Base-by-base conservation (phyloP, 139 green algal species). In the Monoraphidium neglectum region DNA sequence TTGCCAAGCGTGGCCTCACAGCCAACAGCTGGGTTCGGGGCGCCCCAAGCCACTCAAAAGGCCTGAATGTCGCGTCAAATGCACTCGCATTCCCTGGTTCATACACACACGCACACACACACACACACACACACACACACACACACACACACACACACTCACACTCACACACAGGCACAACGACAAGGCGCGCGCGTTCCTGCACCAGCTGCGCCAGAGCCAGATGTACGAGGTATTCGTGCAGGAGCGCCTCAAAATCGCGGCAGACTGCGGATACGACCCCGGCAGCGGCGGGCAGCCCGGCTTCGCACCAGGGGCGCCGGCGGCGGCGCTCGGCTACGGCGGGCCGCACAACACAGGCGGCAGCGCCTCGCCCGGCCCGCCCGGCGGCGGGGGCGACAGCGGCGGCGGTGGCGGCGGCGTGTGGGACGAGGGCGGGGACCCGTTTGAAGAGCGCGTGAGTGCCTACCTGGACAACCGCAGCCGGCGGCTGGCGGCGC, bases 201-300 rank as follows among this genome's bases (percentile, higher is more conserved):
- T 93, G 30, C 26, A 61, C 1, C 21, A 76, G 47, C 84, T 95
- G 54, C 83, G 90, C 4, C 87, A 93, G 78, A 92, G 85, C 69
- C 90, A 95, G 87, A 77, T 95, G 87, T 94, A 87, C 54, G 86
- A 92, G 59, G 81, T 94, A 76, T 94, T 93, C 47, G 71, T 95
- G 8, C 84, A 83, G 28, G 88, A 95, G 79, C 81, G 91, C 21
- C 74, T 94, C 18, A 32, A 69, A 64, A 67, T 90, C 77, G 81
- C 80, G 4, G 67, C 85, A 23, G 59, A 73, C 36, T 16, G 68
- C 64, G 26, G 56, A 60, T 33, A 61, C 47, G 32, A 40, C 1
- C 21, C 68, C 26, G 33, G 5, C 35, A 63, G 26, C 54, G 74
- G 74, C 63, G 49, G 37, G 77, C 26, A 1, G n/a, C 15, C 12